A percentile compares a stretch with the other conserved stretches of the same genome.
Conservation (phyloP, 345 rosid species). For the Euphorbia pulcherrima region DNA sequence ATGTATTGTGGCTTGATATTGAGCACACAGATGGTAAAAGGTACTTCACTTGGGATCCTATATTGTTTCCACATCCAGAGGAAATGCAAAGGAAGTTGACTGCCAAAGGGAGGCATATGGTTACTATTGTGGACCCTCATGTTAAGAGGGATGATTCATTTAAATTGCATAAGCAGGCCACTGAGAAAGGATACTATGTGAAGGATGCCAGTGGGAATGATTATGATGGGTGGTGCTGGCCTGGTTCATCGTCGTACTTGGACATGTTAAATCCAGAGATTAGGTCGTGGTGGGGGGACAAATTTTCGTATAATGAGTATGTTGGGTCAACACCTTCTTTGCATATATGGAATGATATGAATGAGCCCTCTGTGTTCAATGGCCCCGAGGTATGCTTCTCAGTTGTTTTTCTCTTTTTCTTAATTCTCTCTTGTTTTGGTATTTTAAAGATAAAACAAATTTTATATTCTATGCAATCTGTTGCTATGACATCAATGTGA, state of each 20-base stretch:
- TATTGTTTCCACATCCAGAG: conserved; percentile 77
- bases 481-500: background rate
- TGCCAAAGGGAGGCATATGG: conserved; percentile 92
- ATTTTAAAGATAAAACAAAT: background rate
- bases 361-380: conserved; percentile 98
- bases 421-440: background rate
- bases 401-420: conserved; percentile 2
- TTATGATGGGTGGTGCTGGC: conserved; percentile 99
- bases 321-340: conserved; percentile 84
- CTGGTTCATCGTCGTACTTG: conserved; percentile 88
- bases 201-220: conserved; percentile 82
- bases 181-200: conserved; percentile 75
- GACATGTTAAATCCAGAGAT: conserved; percentile 86
- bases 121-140: conserved; percentile 98
- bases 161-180: conserved; percentile 77
- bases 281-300: conserved; percentile 86
- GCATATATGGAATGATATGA: conserved; percentile 99
- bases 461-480: background rate
- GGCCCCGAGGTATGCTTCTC: conserved; percentile 87
- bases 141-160: conserved; percentile 83
- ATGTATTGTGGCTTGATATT: conserved; percentile 96
- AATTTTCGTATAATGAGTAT: conserved; percentile 69
- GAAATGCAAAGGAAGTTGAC: conserved; percentile 90
- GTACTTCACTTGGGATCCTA: conserved; percentile 90
- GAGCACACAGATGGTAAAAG: conserved; percentile 94